phyloP scores from a whole-genome alignment of 176 grass and related monocot species.

The Calamus simplicifolius region DNA sequence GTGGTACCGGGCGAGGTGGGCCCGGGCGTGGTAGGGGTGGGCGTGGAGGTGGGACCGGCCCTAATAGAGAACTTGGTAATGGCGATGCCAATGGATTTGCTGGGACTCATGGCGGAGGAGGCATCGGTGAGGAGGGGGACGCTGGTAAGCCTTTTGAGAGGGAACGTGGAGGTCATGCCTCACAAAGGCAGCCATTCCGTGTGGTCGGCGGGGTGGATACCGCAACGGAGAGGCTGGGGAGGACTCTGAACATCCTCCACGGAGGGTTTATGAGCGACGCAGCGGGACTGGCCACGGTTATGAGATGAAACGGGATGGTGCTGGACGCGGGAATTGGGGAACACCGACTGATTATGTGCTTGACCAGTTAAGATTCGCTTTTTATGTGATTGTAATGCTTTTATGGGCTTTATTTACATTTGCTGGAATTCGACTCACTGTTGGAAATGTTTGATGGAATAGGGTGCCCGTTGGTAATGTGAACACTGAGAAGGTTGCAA shows the following conservation, averaged over 20 bases:
- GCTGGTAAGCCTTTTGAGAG: constrained; percentile 6
- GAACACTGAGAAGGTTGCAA: background rate
- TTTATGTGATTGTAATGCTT: background rate
- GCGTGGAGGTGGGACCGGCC: background rate
- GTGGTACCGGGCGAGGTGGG: constrained; percentile 3
- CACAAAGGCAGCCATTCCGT: constrained; percentile 2
- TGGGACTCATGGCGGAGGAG: background rate
- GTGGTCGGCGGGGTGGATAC: constrained; percentile 12
- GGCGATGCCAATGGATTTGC: background rate
- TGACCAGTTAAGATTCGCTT: constrained; percentile 5
- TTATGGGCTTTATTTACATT: background rate
- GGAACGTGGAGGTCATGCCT: background rate
- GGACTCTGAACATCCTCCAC: background rate
- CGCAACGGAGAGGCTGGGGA: background rate
- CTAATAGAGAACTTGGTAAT: background rate
- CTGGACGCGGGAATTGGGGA: constrained; percentile 12
- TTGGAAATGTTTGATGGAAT: background rate
- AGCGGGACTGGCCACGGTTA: constrained; percentile 11
- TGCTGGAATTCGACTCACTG: background rate
- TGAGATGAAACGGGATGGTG: constrained; percentile 2
- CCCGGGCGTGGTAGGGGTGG: constrained; percentile 8
- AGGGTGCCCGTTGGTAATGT: background rate
- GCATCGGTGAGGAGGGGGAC: background rate
- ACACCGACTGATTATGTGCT: constrained; percentile 3
- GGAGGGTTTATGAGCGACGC: constrained; percentile 5